These are phyloP conservation scores for Diphasiastrum complanatum DNA, from an alignment of 83 land plant genomes.

Conservation along the genomic window DNA sequence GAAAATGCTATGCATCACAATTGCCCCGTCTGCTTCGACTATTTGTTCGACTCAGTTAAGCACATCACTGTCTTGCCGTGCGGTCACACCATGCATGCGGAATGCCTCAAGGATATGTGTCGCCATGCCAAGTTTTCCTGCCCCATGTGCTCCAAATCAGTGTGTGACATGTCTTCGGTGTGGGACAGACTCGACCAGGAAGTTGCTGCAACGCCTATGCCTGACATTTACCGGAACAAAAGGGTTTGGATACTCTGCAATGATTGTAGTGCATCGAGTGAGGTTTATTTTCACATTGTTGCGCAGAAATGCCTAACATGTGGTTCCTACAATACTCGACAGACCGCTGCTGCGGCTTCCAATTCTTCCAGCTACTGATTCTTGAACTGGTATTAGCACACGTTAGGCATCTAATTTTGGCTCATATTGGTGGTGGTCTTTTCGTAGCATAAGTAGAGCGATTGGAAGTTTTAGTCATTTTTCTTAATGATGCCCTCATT, in stretches of 20 bases:
- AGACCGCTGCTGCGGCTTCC: too few relatives aligned
- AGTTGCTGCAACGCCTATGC: slow-evolving; percentile 20
- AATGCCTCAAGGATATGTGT: slow-evolving; percentile 57
- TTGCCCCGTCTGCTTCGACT: slow-evolving; percentile 85
- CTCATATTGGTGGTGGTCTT: too few relatives aligned
- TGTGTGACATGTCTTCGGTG: slow-evolving; percentile 50
- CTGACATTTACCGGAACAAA: slow-evolving; percentile 12
- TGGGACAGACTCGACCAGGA: slow-evolving; percentile 62
- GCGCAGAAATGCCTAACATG: slow-evolving; percentile 50
- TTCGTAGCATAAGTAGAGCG: too few relatives aligned
- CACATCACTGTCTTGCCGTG: slow-evolving; percentile 57
- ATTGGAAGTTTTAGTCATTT: too few relatives aligned
- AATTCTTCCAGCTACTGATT: too few relatives aligned
- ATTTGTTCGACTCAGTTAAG: slow-evolving; percentile 68
- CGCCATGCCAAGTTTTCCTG: slow-evolving; percentile 59
- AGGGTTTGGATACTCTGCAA: slow-evolving; percentile 50
- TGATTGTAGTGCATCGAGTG: slow-evolving; percentile 35
- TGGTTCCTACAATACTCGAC: slow-evolving; percentile 45
- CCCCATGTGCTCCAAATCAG: slow-evolving; percentile 72
- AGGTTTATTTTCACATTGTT: slow-evolving; percentile 37
- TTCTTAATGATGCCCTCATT: too few relatives aligned
- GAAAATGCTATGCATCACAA: slow-evolving; percentile 75
- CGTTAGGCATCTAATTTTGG: too few relatives aligned
- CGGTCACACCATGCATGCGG: slow-evolving; percentile 75
- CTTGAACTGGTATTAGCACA: too few relatives aligned